Evolutionary conservation across 2,329 filamentous ascomycete species (phyloP), one percentile per base, ranked within the genome.

Genomic region (Endoconidiophora polonica): DNA sequence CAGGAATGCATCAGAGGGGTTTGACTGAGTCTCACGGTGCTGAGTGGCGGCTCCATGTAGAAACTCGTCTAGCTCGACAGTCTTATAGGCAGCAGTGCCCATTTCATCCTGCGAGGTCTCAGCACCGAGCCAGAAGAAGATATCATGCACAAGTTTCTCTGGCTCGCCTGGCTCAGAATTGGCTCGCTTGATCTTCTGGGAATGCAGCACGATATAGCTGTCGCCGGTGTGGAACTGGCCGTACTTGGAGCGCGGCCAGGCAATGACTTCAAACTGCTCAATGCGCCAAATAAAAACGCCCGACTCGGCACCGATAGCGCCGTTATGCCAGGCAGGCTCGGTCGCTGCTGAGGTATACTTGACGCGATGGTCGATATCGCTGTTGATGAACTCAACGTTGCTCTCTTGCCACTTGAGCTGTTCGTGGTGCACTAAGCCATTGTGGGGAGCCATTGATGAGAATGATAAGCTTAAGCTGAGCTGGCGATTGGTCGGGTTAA

Each of bases 91-190:
- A 0, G 79, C 79, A 0, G 74, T 77, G 14, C 79, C 79, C 2
- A 78, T 77, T 63, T 83, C 79, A 55, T 83, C 79, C 63, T 81
- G 77, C 2, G 74, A 72, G 0, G 78, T 83, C 58, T 80, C 73
- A 47, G 62, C 67, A 3, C 79, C 79, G 1, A 83, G 69, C 79
- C 78, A 83, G 65, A 83, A 83, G 67, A 79, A 83, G 58, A 83
- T 72, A 46, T 82, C 77, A 57, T 83, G 78, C 40, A 64, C 66
- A 3, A 81, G 64, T 56, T 66, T 69, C n/a, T 65, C 61, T 36
- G 65, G 63, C 40, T 66, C 63, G 42, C 65, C 62, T 3, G 44
- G 49, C 12, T 44, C 9, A 5, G 49, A 38, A 7, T 43, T 38
- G 24, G 43, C 43, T 2, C 39, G 49, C 40, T 69, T 69, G 29